These are phyloP conservation scores for Begonia masoniana DNA, from an alignment of 306 rosid genomes.

Conservation along the genomic window DNA sequence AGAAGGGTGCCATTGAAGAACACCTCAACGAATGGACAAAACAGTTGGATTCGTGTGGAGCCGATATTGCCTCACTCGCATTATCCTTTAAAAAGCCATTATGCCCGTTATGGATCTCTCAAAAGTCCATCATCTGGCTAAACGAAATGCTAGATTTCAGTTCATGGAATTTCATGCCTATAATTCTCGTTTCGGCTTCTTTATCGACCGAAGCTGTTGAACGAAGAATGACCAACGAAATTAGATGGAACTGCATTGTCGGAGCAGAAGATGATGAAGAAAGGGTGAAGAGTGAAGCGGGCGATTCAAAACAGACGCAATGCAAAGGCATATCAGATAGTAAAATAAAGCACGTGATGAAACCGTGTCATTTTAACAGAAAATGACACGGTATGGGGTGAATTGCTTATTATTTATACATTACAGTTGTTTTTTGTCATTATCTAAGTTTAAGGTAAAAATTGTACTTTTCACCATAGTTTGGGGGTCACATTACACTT, in stretches of 20 bases:
- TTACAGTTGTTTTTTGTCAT: no score
- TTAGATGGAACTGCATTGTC: slow-evolving; percentile 82
- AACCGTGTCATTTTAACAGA: no score
- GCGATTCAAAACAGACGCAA: no score
- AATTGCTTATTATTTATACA: no score
- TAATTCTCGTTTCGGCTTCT: slow-evolving; percentile 82
- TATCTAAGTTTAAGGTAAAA: no score
- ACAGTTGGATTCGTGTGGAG: slow-evolving; percentile 47
- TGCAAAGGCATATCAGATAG: no score
- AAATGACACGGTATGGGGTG: no score
- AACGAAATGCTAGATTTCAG: slow-evolving; percentile 83
- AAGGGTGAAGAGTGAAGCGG: no score
- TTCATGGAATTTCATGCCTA: slow-evolving; percentile 91
- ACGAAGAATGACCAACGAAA: slow-evolving; percentile 49
- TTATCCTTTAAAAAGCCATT: slow-evolving; percentile 58
- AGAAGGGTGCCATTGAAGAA: slow-evolving; percentile 56
- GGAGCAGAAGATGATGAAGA: slow-evolving; percentile 97
- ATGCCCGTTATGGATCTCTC: slow-evolving; percentile 92
- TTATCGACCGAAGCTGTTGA: slow-evolving; percentile 31
- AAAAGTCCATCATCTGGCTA: slow-evolving; percentile 74
- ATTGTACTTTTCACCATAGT: no score
- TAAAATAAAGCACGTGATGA: no score
- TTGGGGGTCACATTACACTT: no score
- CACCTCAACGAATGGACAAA: slow-evolving; percentile 67
- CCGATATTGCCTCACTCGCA: slow-evolving; percentile 63